phyloP scores from a whole-genome alignment of 306 rosid genomes.

The Glycine latifolia region DNA sequence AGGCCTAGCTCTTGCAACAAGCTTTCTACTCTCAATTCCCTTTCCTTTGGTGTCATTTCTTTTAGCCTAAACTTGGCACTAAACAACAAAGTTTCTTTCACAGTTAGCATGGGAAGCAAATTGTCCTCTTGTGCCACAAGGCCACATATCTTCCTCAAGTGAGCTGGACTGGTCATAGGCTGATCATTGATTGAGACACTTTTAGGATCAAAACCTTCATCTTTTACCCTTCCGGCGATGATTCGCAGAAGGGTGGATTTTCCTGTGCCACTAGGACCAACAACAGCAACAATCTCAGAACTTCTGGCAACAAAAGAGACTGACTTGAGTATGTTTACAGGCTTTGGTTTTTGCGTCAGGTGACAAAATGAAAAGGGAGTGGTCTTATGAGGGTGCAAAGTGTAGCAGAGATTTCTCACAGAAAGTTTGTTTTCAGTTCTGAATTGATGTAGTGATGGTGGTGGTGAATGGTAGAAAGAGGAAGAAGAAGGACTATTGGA shows the following conservation, averaged over 20 bases:
- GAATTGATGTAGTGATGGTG: constrained; percentile 40
- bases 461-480: constrained; percentile 64
- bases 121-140: constrained; percentile 88
- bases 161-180: constrained; percentile 57
- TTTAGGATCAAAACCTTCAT: constrained; percentile 57
- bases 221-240: constrained; percentile 67
- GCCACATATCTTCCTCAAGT: constrained; percentile 77
- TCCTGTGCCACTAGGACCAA: constrained; percentile 95
- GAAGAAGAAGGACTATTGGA: constrained; percentile 69
- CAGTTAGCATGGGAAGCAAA: constrained; percentile 87
- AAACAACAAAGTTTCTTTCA: constrained; percentile 78
- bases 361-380: constrained; percentile 51
- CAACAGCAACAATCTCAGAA: constrained; percentile 77
- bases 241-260: constrained; percentile 81
- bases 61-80: constrained; percentile 79
- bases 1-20: constrained; percentile 83
- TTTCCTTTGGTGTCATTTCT: constrained; percentile 58
- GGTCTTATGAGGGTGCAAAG: constrained; percentile 54
- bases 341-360: constrained; percentile 55
- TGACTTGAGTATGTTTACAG: constrained; percentile 70
- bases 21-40: constrained; percentile 68
- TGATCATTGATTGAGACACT: constrained; percentile 69
- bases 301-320: constrained; percentile 77
- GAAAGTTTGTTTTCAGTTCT: constrained; percentile 54
- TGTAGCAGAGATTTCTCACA: constrained; percentile 67